Percentiles rank a stretch among this genome's conserved stretches.
These are phyloP conservation scores for Phytophthora sojae DNA, from an alignment of 352 stramenopile genomes.

Conservation along the genomic window DNA sequence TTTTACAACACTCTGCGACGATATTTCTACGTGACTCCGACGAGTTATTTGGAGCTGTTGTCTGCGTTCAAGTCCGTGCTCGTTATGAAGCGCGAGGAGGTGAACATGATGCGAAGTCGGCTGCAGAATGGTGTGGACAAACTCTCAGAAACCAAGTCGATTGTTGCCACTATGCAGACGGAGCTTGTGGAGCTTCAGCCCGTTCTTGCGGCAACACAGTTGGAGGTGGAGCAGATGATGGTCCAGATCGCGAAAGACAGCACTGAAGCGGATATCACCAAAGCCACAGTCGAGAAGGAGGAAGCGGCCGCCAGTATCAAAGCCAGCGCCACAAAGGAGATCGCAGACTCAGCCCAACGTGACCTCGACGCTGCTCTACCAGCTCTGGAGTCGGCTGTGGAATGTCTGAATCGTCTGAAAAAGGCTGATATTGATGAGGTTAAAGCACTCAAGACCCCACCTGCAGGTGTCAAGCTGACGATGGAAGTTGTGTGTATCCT, in stretches of 20 bases:
- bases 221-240: slow-evolving; percentile 92
- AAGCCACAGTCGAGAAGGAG: slow-evolving; percentile 88
- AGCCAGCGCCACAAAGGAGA: slow-evolving; percentile 89
- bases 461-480: slow-evolving; percentile 91
- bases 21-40: slow-evolving; percentile 95
- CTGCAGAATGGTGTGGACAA: slow-evolving; percentile 91
- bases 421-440: slow-evolving; percentile 94
- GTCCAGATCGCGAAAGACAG: slow-evolving; percentile 91
- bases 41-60: slow-evolving; percentile 92
- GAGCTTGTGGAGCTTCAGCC: slow-evolving; percentile 87
- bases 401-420: slow-evolving; percentile 92
- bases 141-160: slow-evolving; percentile 78
- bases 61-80: slow-evolving; percentile 93
- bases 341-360: slow-evolving; percentile 88
- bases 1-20: slow-evolving; percentile 88
- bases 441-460: slow-evolving; percentile 92
- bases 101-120: slow-evolving; percentile 86
- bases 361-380: slow-evolving; percentile 91
- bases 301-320: slow-evolving; percentile 89
- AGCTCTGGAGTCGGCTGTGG: slow-evolving; percentile 85
- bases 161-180: slow-evolving; percentile 87
- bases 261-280: slow-evolving; percentile 89
- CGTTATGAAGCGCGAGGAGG: slow-evolving; percentile 90
- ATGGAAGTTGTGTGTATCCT: slow-evolving; percentile 94
- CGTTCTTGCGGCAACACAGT: slow-evolving; percentile 76